These are phyloP conservation scores for Tuber borchii DNA, from an alignment of 495 filamentous ascomycete species.

Conservation along the genomic window DNA sequence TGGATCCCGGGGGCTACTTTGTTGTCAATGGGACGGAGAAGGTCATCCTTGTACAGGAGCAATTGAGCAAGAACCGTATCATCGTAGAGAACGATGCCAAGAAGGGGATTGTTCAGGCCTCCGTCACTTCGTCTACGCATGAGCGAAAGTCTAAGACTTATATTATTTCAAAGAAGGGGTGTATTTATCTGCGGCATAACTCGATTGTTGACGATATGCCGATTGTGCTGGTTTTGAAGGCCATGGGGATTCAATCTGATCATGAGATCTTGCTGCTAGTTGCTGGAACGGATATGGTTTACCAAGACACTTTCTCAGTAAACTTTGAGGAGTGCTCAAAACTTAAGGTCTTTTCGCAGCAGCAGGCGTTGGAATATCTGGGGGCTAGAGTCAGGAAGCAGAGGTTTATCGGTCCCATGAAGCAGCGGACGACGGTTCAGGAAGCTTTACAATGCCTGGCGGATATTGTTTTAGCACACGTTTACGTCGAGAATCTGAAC, in stretches of 20 bases:
- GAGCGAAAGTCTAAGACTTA: slow-evolving; percentile 97
- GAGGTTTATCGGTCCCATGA: slow-evolving; percentile 42
- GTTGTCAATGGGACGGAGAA: slow-evolving; percentile 82
- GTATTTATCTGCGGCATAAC: slow-evolving; percentile 84
- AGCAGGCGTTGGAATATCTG: slow-evolving; percentile 89
- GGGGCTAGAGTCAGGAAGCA: slow-evolving; percentile 69
- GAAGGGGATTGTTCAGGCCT: slow-evolving; percentile 87
- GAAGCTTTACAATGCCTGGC: slow-evolving; percentile 88
- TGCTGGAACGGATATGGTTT: slow-evolving; percentile 71
- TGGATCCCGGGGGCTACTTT: slow-evolving; percentile 97
- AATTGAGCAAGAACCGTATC: slow-evolving; percentile 96
- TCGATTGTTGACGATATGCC: slow-evolving; percentile 86
- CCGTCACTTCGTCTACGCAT: slow-evolving; percentile 91
- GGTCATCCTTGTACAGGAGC: slow-evolving; percentile 96
- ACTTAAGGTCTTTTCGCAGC: slow-evolving; percentile 75
- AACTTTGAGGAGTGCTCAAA: slow-evolving; percentile 90
- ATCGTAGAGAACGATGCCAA: slow-evolving; percentile 89
- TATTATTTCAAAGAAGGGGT: slow-evolving; percentile 83
- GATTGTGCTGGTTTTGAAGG: slow-evolving; percentile 84
- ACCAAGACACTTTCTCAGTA: slow-evolving; percentile 86
- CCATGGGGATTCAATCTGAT: slow-evolving; percentile 88
- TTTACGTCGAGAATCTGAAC: slow-evolving; percentile 79
- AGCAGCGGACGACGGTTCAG: slow-evolving; percentile 63
- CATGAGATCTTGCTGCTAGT: slow-evolving; percentile 86
- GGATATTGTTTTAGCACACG: slow-evolving; percentile 84